Evolutionary conservation across 2,329 filamentous ascomycete species (phyloP).

Genomic region (Pseudocercospora fijiensis): DNA sequence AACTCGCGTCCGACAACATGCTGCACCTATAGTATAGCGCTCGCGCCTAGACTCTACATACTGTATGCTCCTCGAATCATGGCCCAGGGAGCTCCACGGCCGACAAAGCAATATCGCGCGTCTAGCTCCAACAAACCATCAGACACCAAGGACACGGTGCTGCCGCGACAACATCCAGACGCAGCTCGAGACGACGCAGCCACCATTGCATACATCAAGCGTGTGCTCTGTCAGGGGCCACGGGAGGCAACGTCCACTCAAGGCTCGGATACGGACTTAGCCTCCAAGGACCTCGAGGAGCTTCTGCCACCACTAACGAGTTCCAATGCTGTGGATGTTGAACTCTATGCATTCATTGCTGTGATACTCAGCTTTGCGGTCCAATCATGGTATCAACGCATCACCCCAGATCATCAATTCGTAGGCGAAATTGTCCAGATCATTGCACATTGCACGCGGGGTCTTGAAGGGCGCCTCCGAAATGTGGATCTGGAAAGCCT

Average conservation of each 20-base stretch:
- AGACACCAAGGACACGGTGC: background rate
- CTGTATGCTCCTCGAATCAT: constrained; percentile 10
- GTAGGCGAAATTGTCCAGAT: constrained; percentile 84
- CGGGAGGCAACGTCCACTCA: constrained; percentile 17
- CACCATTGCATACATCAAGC: constrained; percentile 67
- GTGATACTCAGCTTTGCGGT: constrained; percentile 89
- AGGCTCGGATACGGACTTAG: constrained; percentile 6
- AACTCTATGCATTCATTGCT: constrained; percentile 89
- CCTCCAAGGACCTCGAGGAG: constrained; percentile 68
- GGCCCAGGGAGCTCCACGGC: constrained; percentile 27
- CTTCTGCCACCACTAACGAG: constrained; percentile 88
- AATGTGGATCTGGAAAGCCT: constrained; percentile 80
- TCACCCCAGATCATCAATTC: constrained; percentile 86
- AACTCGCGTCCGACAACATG: background rate
- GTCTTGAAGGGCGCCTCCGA: constrained; percentile 79
- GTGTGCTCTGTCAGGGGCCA: constrained; percentile 21
- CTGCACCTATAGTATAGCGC: background rate
- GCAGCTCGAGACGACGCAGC: constrained; percentile 61
- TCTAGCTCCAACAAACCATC: constrained; percentile 1
- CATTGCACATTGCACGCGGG: constrained; percentile 86
- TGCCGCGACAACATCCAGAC: background rate
- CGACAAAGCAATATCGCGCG: constrained; percentile 16
- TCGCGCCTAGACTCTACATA: background rate
- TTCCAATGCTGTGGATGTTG: constrained; percentile 87
- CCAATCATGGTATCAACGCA: constrained; percentile 86